These are phyloP conservation scores for Fusarium cyanostomum DNA, from an alignment of 2,329 filamentous ascomycete species.

Conservation along the genomic window DNA sequence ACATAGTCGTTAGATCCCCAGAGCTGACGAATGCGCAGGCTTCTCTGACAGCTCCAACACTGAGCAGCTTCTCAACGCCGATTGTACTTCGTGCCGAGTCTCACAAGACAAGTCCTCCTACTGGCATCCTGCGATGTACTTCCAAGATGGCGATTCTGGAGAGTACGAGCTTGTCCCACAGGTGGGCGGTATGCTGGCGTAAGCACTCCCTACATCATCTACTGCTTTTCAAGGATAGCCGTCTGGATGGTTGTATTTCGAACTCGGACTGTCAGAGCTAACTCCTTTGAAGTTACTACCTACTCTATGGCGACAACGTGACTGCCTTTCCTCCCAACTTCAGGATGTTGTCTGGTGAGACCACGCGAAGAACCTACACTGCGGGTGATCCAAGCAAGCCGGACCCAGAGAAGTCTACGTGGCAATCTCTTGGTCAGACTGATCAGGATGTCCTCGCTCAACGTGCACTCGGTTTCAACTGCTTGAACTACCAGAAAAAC, in stretches of 20 bases:
- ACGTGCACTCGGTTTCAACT: conserved; percentile 94
- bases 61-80: conserved; percentile 64
- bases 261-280: background rate
- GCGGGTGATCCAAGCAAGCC: conserved; percentile 72
- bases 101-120: conserved; percentile 87
- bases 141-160: conserved; percentile 71
- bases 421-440: conserved; percentile 71
- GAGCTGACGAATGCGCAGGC: conserved; percentile 56
- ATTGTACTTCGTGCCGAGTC: conserved; percentile 85
- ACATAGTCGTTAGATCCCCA: no score
- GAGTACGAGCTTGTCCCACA: conserved; percentile 75
- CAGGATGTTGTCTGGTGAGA: conserved; percentile 83
- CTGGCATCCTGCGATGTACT: conserved; percentile 85
- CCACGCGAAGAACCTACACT: conserved; percentile 73
- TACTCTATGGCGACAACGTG: conserved; percentile 73
- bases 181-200: conserved; percentile 86
- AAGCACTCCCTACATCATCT: conserved; percentile 53
- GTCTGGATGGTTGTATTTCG: no score
- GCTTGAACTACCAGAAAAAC: conserved; percentile 77
- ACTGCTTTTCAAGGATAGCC: background rate
- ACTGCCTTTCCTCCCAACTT: conserved; percentile 80
- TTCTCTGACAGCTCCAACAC: conserved; percentile 69
- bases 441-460: conserved; percentile 75
- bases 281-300: conserved; percentile 75
- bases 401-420: conserved; percentile 73